Conservation (phyloP, 495 filamentous ascomycete species). For the Cercophora sp. region DNA sequence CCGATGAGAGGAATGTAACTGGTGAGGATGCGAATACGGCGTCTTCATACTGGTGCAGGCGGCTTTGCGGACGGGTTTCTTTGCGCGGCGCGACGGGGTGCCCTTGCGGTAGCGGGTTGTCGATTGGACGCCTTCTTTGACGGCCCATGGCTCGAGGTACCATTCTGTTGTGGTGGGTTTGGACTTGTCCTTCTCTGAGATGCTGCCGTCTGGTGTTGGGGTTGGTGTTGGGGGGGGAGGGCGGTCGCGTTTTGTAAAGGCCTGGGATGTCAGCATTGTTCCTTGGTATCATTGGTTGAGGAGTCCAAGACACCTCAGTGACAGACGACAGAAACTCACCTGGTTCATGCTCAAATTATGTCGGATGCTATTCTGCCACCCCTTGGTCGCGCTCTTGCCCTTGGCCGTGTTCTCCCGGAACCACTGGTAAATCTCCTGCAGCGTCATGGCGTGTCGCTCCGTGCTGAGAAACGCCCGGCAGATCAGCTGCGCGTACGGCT, state of each 20-base stretch:
- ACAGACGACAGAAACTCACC: constrained; percentile 55
- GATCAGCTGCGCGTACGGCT: constrained; percentile 80
- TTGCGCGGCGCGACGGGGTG: constrained; percentile 20
- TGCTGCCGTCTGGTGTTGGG: too few relatives aligned
- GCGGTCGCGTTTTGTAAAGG: constrained; percentile 41
- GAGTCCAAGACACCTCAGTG: too few relatives aligned
- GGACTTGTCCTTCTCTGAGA: constrained; percentile 28
- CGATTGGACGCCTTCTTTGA: constrained; percentile 39
- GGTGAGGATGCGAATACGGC: too few relatives aligned
- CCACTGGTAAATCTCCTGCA: constrained; percentile 89
- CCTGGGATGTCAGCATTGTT: too few relatives aligned
- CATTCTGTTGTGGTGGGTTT: constrained; percentile 30
- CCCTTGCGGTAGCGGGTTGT: constrained; percentile 48
- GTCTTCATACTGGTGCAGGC: too few relatives aligned
- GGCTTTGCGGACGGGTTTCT: too few relatives aligned
- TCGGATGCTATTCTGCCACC: constrained; percentile 96
- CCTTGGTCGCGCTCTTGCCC: constrained; percentile 60
- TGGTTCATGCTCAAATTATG: constrained; percentile 97
- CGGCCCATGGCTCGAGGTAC: constrained; percentile 37
- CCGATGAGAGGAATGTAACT: too few relatives aligned
- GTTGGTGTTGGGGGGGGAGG: constrained; percentile 12
- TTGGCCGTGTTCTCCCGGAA: constrained; percentile 79
- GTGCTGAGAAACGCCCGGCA: constrained; percentile 66
- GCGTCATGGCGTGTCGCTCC: constrained; percentile 61
- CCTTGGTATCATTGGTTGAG: too few relatives aligned